Base-by-base conservation (phyloP, 2,329 filamentous ascomycete genomes). In the Ceratocystis harringtonii region DNA sequence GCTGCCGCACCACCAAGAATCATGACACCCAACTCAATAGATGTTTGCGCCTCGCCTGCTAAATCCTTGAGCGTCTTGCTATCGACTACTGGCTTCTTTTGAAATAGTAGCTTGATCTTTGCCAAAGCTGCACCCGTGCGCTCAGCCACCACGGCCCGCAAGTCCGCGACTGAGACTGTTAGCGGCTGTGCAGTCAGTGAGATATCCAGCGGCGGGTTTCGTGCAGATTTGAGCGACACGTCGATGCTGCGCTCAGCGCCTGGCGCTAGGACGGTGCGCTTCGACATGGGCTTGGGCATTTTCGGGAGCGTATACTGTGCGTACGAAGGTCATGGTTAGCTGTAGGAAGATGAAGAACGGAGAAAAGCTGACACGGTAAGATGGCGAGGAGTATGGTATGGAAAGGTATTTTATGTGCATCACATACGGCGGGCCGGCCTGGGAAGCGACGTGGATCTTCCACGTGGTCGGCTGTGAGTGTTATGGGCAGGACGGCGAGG, bases 401-500 rank as follows among this genome's bases (percentile, higher is more conserved):
- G 32, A 61, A 36, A 25, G n/a, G 65, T 43, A 36, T 5, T n/a
- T 1, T 7, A 60, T 44, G 60, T 30, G 8, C 12, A 41, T 41
- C 8, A 69, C 72, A 44, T 82, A 96, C 92, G 17, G 91, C 87
- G 69, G 85, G 81, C 68, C 88, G 84, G 30, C 88, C 79, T 28
- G 89, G 88, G 73, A 92, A 92, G 70, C 81, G 84, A 71, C 85
- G 86, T 62, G 90, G 85, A 73, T 96, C 90, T 76, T 92, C 89
- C 75, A 95, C 86, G 84, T 96, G 88, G 75, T 97, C 90, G 69
- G 89, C 80, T n/a, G 87, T 85, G 69, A 97, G 83, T 79, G 92
- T 95, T 71, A 85, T 75, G 6, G 91, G 88, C 62, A 87, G 85
- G 68, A 85, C 83, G 76, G 95, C 90, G 68, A 97, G 83, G 25